Percentiles rank a stretch among this genome's conserved stretches.
phyloP scores from a whole-genome alignment of 257 asterid species.

The Gardenia jasminoides region DNA sequence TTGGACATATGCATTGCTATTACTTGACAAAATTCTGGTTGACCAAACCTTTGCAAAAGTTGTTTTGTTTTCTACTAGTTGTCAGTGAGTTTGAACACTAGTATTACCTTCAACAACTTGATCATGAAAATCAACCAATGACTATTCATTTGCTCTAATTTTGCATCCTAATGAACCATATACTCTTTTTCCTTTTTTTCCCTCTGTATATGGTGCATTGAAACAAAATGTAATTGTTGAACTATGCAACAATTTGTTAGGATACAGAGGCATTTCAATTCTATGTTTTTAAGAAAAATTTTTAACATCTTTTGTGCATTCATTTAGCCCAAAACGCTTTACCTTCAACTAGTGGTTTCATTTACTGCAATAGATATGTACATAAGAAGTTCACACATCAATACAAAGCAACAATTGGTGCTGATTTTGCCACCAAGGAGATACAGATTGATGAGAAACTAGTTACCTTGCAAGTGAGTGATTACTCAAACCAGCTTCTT shows the following conservation, averaged over 20 bases:
- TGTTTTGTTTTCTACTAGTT: not conserved
- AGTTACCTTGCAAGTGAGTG: constrained; percentile 75
- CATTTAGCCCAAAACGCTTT: no score
- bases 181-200: no score
- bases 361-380: constrained; percentile 53
- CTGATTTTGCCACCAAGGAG: constrained; percentile 84
- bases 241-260: not conserved
- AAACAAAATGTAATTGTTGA: not conserved
- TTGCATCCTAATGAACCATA: not conserved
- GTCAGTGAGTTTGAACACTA: not conserved
- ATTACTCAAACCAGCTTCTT: not conserved
- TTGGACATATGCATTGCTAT: not conserved
- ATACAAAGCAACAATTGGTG: constrained; percentile 81
- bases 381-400: constrained; percentile 50
- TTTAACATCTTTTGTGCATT: not conserved
- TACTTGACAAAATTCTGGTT: not conserved
- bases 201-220: not conserved
- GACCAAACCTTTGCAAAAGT: not conserved
- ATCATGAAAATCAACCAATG: not conserved
- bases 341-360: not conserved
- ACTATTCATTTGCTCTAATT: not conserved
- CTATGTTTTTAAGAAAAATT: not conserved
- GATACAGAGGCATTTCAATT: not conserved
- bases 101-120: not conserved
- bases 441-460: constrained; percentile 54